Conservation (phyloP, 148 eudicot species). For the Amaranthus hypochondriacus region DNA sequence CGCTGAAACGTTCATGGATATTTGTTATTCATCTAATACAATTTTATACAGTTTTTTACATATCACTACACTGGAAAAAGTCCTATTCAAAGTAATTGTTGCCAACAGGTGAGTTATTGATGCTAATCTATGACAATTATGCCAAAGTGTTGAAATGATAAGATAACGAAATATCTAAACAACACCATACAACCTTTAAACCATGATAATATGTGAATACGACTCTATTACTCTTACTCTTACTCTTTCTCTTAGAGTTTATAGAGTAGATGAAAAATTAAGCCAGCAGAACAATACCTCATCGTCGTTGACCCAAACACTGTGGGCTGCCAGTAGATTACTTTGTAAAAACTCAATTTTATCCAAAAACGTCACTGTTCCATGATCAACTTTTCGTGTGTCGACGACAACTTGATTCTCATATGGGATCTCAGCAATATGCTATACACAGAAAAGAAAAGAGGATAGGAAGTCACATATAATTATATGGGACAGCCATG, state of each 20-base stretch:
- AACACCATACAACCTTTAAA: not conserved
- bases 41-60: no score
- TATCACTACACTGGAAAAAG: no score
- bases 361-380: constrained; percentile 79
- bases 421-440: constrained; percentile 81
- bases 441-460: constrained; percentile 35
- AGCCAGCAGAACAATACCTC: constrained; percentile 42
- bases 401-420: constrained; percentile 72
- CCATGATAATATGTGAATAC: not conserved
- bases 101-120: not conserved
- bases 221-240: not conserved
- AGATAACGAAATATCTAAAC: not conserved
- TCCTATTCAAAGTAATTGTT: not conserved
- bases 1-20: no score
- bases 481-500: not conserved
- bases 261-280: not conserved
- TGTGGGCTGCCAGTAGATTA: constrained; percentile 85
- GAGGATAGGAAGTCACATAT: not conserved
- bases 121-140: not conserved
- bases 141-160: not conserved
- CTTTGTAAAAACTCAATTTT: constrained; percentile 55
- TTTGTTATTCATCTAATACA: no score
- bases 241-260: not conserved
- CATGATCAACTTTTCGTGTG: constrained; percentile 65
- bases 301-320: constrained; percentile 77